Base-by-base conservation (phyloP, 306 rosid genomes). In the Pyrus bretschneideri region DNA sequence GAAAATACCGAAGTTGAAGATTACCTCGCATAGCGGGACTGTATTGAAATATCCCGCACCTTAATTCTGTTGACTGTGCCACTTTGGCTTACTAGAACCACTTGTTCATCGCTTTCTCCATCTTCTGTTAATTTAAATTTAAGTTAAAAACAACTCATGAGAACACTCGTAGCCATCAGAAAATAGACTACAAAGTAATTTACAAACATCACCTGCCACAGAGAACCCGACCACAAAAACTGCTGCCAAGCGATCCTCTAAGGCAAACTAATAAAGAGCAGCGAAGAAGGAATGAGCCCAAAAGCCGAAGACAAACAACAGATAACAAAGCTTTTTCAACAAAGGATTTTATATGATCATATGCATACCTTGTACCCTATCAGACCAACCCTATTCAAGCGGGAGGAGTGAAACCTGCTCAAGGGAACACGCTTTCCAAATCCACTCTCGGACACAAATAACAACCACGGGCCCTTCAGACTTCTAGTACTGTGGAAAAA, bases 71-170 rank as follows among this genome's bases (percentile, higher is more conserved):
- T 95, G 67, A 88, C 99, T 6, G 97, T 95, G 65, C 99, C 99
- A 70, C 93, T 95, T 79, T 95, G 99, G 87, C 98, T 95, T 40
- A 95, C 97, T 11, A 95, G 86, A 79, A 95, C 99, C 69, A 90
- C 99, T 92, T 92, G 96, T 86, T 95, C 99, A 78, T 95, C 99
- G 85, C 99, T 95, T 87, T 92, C 97, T 38, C 93, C 97, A 79
- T 92, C 97, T 72, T 90, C 98, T 95, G 97, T 60, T 35, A 54
- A 69, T 67, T 45, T 67, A 44, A 7, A 38, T 17, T 4, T 7
- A 17, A 40, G 57, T 12, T 4, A 62, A 30, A 12, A 19, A 11
- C 60, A 44, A 35, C 45, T 12, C n/a, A 76, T 1, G 22, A 44
- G 12, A 18, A 18, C 6, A 45, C 35, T 12, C 6, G 7, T 14